These are phyloP conservation scores for Wallacemonas sp. DNA, from an alignment of 208 protist genomes.

Conservation along the genomic window DNA sequence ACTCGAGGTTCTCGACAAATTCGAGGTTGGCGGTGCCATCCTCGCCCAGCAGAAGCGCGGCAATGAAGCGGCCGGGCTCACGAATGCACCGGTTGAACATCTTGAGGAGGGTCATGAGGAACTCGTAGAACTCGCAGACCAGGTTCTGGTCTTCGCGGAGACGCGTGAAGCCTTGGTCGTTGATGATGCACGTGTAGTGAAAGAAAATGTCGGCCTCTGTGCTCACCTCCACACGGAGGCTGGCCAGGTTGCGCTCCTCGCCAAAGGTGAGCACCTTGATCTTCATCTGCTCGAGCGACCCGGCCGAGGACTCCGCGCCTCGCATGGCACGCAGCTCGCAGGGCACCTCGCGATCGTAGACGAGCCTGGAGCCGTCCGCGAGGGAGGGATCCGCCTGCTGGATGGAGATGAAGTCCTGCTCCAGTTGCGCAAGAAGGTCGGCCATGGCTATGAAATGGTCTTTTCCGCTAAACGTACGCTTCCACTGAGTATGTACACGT, in stretches of 20 bases:
- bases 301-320: constrained; percentile 62
- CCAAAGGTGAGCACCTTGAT: constrained; percentile 92
- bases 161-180: constrained; percentile 77
- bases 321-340: constrained; percentile 88
- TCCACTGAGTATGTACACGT: too few species aligned
- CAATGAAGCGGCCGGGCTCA: constrained; percentile 87
- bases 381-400: constrained; percentile 92
- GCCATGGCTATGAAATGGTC: constrained; percentile 56
- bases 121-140: constrained; percentile 93
- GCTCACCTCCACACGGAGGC: constrained; percentile 85
- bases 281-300: constrained; percentile 88
- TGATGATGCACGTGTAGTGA: constrained; percentile 92
- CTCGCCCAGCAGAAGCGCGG: constrained; percentile 80
- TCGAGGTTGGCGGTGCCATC: constrained; percentile 90
- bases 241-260: constrained; percentile 72
- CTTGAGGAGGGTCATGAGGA: constrained; percentile 90
- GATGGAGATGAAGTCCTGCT: constrained; percentile 91
- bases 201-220: constrained; percentile 95
- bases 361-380: constrained; percentile 82
- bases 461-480: too few species aligned
- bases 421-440: constrained; percentile 82
- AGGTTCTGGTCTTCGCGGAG: constrained; percentile 93
- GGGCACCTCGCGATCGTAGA: constrained; percentile 93
- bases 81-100: constrained; percentile 94
- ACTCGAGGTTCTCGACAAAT: constrained; percentile 95